A percentile compares a stretch with the other conserved stretches of the same genome.
phyloP scores from a whole-genome alignment of 2,329 filamentous ascomycete genomes.

The Apiospora malaysiana region DNA sequence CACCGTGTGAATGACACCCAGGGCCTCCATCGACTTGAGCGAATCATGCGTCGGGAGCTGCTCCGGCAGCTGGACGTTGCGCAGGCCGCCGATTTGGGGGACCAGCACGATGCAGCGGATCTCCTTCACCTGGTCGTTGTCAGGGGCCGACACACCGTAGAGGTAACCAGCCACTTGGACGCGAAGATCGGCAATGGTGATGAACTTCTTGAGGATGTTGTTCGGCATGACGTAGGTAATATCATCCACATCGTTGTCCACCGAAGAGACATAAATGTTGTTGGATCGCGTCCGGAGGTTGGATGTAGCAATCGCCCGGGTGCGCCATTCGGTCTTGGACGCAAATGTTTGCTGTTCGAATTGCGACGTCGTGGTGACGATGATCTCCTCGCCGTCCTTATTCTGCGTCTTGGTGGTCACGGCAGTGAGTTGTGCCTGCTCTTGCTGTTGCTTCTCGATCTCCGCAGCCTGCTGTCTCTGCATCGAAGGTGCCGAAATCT shows the following conservation, averaged over 20 bases:
- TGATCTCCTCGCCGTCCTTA: constrained; percentile 94
- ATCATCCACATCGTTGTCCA: constrained; percentile 89
- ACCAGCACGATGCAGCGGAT: constrained; percentile 97
- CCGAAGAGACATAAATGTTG: constrained; percentile 98
- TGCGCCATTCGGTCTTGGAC: constrained; percentile 99
- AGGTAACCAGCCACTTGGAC: constrained; percentile 97
- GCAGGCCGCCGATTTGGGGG: constrained; percentile 91
- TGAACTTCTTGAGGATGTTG: constrained; percentile 98
- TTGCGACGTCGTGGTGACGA: constrained; percentile 96
- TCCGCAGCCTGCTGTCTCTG: constrained; percentile 98
- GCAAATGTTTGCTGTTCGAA: constrained; percentile 98
- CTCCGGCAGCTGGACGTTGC: constrained; percentile 89
- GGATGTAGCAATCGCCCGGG: constrained; percentile 92
- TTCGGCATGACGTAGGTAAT: constrained; percentile 99
- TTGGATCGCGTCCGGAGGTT: constrained; percentile 93
- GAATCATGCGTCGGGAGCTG: constrained; percentile 92
- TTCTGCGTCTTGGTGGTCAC: constrained; percentile 99
- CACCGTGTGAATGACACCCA: constrained; percentile 94
- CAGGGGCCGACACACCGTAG: constrained; percentile 88
- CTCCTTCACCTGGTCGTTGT: constrained; percentile 97
- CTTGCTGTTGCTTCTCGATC: constrained; percentile 98
- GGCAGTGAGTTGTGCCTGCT: constrained; percentile 94
- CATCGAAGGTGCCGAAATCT: constrained; percentile 97
- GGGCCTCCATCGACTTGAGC: constrained; percentile 82
- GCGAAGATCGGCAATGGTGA: constrained; percentile 93